Evolutionary conservation across 352 stramenopile species (phyloP).

Genomic region (Phytophthora crassamura): DNA sequence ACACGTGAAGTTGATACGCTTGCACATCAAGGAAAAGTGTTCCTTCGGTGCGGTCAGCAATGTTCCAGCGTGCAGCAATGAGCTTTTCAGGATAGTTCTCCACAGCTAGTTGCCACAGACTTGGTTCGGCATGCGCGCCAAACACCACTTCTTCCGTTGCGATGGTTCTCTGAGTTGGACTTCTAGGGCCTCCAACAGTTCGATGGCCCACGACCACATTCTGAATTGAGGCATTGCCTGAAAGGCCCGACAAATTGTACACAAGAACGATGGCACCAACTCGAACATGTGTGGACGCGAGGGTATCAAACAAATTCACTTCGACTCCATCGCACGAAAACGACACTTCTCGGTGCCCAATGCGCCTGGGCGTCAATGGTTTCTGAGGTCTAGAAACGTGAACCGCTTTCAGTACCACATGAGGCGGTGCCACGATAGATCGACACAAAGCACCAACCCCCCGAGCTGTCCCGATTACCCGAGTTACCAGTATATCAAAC

Average conservation of each 20-base stretch:
- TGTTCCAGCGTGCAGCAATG: conserved; percentile 64
- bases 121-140: conserved; percentile 68
- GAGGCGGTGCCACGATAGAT: conserved; percentile 11
- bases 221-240: conserved; percentile 60
- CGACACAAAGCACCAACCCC: conserved; percentile 19
- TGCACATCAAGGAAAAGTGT: conserved; percentile 78
- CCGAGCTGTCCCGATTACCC: conserved; percentile 14
- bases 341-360: conserved; percentile 31
- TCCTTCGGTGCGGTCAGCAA: conserved; percentile 36
- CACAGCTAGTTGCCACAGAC: conserved; percentile 70
- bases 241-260: conserved; percentile 31
- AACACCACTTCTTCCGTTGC: conserved; percentile 71
- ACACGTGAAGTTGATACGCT: conserved; percentile 73
- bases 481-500: conserved; percentile 33
- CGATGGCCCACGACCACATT: conserved; percentile 67
- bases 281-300: conserved; percentile 63
- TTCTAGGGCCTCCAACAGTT: conserved; percentile 1
- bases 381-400: conserved; percentile 3
- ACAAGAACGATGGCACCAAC: conserved; percentile 51
- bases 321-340: conserved; percentile 69
- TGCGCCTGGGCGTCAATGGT: not conserved
- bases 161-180: conserved; percentile 2
- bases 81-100: conserved; percentile 81
- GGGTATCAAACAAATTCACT: conserved; percentile 36
- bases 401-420: conserved; percentile 10